Base-by-base conservation (phyloP, 495 filamentous ascomycete species). In the Cryomyces antarcticus region DNA sequence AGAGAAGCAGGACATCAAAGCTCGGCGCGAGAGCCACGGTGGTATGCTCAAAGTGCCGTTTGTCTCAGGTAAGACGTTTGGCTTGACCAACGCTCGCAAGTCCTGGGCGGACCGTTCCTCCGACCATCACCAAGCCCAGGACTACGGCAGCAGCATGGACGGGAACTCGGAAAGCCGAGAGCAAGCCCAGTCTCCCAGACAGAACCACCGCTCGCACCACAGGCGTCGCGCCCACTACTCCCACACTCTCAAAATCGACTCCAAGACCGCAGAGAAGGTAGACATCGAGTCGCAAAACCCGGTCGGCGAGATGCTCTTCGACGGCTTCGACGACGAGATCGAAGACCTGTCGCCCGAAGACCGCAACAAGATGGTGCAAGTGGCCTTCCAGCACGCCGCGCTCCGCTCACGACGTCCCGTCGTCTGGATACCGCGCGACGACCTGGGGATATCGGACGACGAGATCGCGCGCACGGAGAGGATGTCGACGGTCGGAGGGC, bases 321-420 rank as follows among this genome's bases (percentile, higher is more conserved):
- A 80, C 27, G 81, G 80, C 38, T 81, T 86, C 54, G 71, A 83
- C 49, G 88, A 95, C 48, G 82, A 92, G 61, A 75, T 97, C 40
- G 89, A 96, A 57, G 89, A 96, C 62, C 67, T 97, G 38, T 89
- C 82, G 24, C 83, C 87, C 0, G 82, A 87, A 42, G 85, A 94
- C 60, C 72, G 89, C 48, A 87, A 96, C 53, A 70, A 75, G 48
- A 69, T 96, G 31, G 82, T 94, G 6, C 77, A 78, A 45, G 77
- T 81, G 42, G 86, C 88, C 13, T 97, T 96, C 62, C 78, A 84
- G 62, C 89, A 97, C 55, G 74, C 78, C 38, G 89, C 89, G 4
- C 64, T 94, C 17, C 73, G 88, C 35, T 82, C 92, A 7, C 77
- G 82, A 42, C 67, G 85, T 30, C 89, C 89, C 0, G 81, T 82